These are phyloP conservation scores for Hansenula lynferdii DNA, from an alignment of 1,139 yeast genomes.

Conservation along the genomic window DNA sequence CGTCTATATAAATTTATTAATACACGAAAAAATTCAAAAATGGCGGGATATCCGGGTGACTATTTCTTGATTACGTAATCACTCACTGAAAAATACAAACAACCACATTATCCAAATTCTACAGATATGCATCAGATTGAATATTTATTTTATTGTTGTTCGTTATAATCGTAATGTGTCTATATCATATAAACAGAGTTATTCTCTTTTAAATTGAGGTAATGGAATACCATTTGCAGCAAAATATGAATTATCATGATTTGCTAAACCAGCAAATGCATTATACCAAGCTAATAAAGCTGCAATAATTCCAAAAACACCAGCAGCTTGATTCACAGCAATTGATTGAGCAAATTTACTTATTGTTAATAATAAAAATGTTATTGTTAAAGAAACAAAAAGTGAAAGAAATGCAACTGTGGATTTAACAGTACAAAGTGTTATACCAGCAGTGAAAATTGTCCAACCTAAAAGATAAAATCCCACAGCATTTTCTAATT, in stretches of 20 bases:
- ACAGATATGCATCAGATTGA: too few relatives aligned
- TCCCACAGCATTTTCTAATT: slow-evolving; percentile 58
- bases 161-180: neutral
- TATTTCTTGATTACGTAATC: too few relatives aligned
- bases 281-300: slow-evolving; percentile 85
- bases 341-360: slow-evolving; percentile 35
- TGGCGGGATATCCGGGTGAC: too few relatives aligned
- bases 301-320: slow-evolving; percentile 74
- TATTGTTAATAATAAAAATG: slow-evolving; percentile 54
- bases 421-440: slow-evolving; percentile 68
- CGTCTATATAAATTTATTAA: too few relatives aligned
- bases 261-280: slow-evolving; percentile 89
- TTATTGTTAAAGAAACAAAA: slow-evolving; percentile 58
- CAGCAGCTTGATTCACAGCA: slow-evolving; percentile 59
- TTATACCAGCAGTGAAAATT: slow-evolving; percentile 66
- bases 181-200: neutral
- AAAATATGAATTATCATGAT: slow-evolving; percentile 62
- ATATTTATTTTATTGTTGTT: too few relatives aligned
- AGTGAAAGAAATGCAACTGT: slow-evolving; percentile 71
- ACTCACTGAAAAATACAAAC: too few relatives aligned
- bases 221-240: slow-evolving; percentile 27
- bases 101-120: too few relatives aligned
- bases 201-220: slow-evolving; percentile 7
- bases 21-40: too few relatives aligned
- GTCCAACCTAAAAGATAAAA: slow-evolving; percentile 76